Evolutionary conservation across 441 rosid genomes (phyloP), one percentile per base, ranked within the genome.

Genomic region (Omphalea diandra): DNA sequence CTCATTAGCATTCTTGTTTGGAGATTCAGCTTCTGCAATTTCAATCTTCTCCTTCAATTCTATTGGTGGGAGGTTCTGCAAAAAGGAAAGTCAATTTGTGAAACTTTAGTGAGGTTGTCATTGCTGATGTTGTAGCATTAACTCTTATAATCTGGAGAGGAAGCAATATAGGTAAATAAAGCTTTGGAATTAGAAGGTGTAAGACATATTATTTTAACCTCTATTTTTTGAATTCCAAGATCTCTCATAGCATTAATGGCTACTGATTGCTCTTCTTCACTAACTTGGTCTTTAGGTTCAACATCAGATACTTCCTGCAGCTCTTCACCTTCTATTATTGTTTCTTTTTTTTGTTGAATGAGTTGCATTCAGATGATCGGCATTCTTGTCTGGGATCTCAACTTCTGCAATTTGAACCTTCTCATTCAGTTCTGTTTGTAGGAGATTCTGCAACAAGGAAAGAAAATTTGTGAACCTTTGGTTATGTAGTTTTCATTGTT

Each of bases 221-320:
- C n/a, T n/a, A n/a, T n/a, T n/a, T n/a, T n/a, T n/a, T n/a, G n/a
- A n/a, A n/a, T n/a, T 50, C 26, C 35, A 20, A 27, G n/a, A 3
- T 46, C 43, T 60, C 20, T 54, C 38, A 52, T 40, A 41, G 53
- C 62, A 15, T 31, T 68, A 32, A 44, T 7, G 7, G 58, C 60
- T 9, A 27, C 31, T 26, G 60, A 41, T 58, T 59, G 38, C 66
- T 73, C 70, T 49, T 50, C 59, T 22, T 20, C 79, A 69, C 71
- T 58, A 65, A 38, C 43, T 50, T 49, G 72, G 49, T 78, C 81
- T 68, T 70, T 60, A 36, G 76, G 35, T 81, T 79, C 70, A 54
- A 53, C 27, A 20, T 71, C 59, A 40, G 73, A 53, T 68, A 55
- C 52, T 32, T 75, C 20, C 17, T 36, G 67, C 38, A 46, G 63